Conservation (phyloP, 352 stramenopile species). For the Globisporangium emineosum region DNA sequence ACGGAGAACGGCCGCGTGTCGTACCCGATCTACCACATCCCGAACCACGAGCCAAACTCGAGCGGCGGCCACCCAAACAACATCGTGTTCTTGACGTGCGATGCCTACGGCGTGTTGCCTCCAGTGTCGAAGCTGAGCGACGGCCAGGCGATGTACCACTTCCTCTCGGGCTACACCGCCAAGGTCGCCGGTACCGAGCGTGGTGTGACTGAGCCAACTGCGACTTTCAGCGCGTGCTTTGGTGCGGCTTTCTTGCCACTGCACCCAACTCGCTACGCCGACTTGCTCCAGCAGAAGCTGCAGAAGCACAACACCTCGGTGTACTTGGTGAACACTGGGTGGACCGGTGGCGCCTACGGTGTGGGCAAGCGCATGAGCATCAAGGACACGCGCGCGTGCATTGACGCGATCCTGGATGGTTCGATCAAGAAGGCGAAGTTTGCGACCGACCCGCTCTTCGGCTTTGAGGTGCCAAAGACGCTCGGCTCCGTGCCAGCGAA, state of each 20-base stretch:
- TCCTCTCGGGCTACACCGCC: slow-evolving; percentile 97
- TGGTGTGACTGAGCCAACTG: slow-evolving; percentile 93
- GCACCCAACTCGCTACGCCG: slow-evolving; percentile 96
- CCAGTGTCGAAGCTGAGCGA: slow-evolving; percentile 93
- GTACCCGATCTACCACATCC: slow-evolving; percentile 99
- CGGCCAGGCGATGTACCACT: slow-evolving; percentile 98
- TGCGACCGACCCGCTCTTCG: slow-evolving; percentile 90
- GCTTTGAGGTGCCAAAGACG: slow-evolving; percentile 90
- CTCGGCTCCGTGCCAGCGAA: slow-evolving; percentile 84
- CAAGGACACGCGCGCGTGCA: slow-evolving; percentile 94
- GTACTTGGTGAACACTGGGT: slow-evolving; percentile 98
- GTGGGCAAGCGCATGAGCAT: slow-evolving; percentile 98
- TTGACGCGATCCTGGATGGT: slow-evolving; percentile 96
- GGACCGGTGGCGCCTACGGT: slow-evolving; percentile 95
- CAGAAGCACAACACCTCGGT: slow-evolving; percentile 92
- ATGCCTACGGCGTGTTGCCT: slow-evolving; percentile 97
- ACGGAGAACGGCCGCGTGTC: slow-evolving; percentile 98
- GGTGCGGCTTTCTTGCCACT: slow-evolving; percentile 96
- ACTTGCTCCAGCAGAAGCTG: slow-evolving; percentile 96
- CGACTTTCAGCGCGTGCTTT: slow-evolving; percentile 98
- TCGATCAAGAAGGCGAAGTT: slow-evolving; percentile 91
- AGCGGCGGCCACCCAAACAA: slow-evolving; percentile 94
- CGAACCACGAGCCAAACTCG: slow-evolving; percentile 87
- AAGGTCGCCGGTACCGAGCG: slow-evolving; percentile 98
- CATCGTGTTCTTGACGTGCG: slow-evolving; percentile 98